phyloP scores from a whole-genome alignment of 148 eudicot species.

The Linanthus parryae region DNA sequence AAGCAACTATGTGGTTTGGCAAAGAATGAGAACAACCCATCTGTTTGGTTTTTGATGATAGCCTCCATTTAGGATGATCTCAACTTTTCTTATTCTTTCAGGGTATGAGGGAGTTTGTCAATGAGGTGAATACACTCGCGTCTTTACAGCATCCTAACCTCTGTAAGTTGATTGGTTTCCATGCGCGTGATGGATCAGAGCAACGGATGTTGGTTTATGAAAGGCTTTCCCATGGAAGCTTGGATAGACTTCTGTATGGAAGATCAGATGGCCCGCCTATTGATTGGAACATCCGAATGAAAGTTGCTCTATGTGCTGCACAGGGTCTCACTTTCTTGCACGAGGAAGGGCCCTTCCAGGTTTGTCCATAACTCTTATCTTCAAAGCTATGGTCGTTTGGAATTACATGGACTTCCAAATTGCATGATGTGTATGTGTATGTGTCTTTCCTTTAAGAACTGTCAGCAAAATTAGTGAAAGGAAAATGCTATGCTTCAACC shows the following conservation, averaged over 20 bases:
- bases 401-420: not conserved
- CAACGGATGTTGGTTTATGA: slow-evolving; percentile 83
- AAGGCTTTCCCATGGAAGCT: slow-evolving; percentile 91
- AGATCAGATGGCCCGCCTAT: slow-evolving; percentile 70
- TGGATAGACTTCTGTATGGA: slow-evolving; percentile 72
- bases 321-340: slow-evolving; percentile 90
- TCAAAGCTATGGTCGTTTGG: too few relatives aligned
- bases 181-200: slow-evolving; percentile 80
- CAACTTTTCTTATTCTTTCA: slow-evolving; percentile 18
- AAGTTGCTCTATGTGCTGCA: slow-evolving; percentile 83
- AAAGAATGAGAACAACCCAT: too few relatives aligned
- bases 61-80: too few relatives aligned
- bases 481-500: too few relatives aligned
- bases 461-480: too few relatives aligned
- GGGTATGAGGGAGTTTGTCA: slow-evolving; percentile 79
- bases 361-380: slow-evolving; percentile 15
- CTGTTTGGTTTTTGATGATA: too few relatives aligned
- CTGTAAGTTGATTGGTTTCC: slow-evolving; percentile 87
- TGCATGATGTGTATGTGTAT: too few relatives aligned
- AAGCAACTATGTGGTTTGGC: too few relatives aligned
- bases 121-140: slow-evolving; percentile 76
- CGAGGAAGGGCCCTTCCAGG: slow-evolving; percentile 98
- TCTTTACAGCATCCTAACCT: slow-evolving; percentile 83
- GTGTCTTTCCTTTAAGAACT: too few relatives aligned
- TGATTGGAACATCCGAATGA: slow-evolving; percentile 83